These are phyloP conservation scores for Xanthoceras sorbifolium DNA, from an alignment of 345 rosid genomes.

Conservation along the genomic window DNA sequence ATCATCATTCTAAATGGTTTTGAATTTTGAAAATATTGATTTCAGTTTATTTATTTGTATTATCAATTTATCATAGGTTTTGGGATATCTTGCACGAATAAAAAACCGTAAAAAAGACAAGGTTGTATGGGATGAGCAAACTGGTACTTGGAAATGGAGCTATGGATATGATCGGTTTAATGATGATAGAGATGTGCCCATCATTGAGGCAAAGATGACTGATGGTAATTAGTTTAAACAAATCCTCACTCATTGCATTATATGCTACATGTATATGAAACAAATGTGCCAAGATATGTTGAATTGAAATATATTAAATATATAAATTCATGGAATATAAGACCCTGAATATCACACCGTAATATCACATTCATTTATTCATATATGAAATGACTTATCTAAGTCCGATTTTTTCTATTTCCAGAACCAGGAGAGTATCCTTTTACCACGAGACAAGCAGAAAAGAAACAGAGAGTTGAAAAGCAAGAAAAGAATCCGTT, in stretches of 20 bases:
- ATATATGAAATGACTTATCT: neutral
- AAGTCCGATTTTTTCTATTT: neutral
- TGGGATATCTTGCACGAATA: slow-evolving; percentile 55
- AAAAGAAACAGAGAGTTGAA: slow-evolving; percentile 72
- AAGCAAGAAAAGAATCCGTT: slow-evolving; percentile 74
- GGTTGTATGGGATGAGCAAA: slow-evolving; percentile 80
- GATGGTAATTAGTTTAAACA: slow-evolving; percentile 59
- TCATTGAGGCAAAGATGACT: slow-evolving; percentile 77
- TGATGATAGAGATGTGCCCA: slow-evolving; percentile 81
- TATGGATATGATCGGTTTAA: slow-evolving; percentile 91
- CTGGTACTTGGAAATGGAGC: slow-evolving; percentile 78
- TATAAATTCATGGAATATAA: neutral
- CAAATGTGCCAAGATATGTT: neutral
- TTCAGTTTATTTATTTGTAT: neutral
- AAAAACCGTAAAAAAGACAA: slow-evolving; percentile 83
- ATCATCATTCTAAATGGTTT: neutral
- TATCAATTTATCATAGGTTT: slow-evolving; percentile 4
- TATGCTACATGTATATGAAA: neutral
- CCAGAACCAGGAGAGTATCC: slow-evolving; percentile 89
- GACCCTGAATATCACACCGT: neutral
- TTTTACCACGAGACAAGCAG: slow-evolving; percentile 73
- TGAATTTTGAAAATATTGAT: neutral
- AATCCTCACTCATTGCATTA: neutral
- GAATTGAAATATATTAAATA: neutral
- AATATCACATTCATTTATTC: neutral